These are phyloP conservation scores for Rhodotorula kratochvilovae DNA, from an alignment of 768 basidiomycete genomes.

Conservation along the genomic window DNA sequence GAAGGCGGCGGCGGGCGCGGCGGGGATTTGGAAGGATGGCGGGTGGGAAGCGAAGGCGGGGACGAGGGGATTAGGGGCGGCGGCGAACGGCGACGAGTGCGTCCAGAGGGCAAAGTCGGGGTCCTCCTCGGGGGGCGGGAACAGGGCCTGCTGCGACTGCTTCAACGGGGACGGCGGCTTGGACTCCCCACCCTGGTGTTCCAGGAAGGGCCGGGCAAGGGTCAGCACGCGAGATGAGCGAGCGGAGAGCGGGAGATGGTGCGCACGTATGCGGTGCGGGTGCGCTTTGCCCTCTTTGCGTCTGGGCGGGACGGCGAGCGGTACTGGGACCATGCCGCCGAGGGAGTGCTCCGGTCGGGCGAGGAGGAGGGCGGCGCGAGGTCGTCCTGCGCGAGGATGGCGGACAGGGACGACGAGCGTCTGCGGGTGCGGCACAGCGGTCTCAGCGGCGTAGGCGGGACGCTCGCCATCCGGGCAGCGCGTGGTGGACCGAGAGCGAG, in stretches of 20 bases:
- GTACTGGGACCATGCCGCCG: neutral
- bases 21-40: neutral
- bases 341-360: neutral
- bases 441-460: constrained; percentile 3
- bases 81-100: neutral
- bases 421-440: constrained; percentile 21
- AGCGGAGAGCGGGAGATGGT: neutral
- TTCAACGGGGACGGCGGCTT: constrained; percentile 13
- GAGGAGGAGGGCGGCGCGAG: neutral
- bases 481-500: too few relatives aligned
- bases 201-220: neutral
- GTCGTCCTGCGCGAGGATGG: neutral
- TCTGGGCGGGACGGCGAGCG: neutral
- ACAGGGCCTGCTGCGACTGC: neutral
- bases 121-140: neutral
- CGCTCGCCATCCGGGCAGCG: neutral
- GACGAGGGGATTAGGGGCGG: neutral
- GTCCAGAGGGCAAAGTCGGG: neutral
- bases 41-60: neutral
- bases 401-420: constrained; percentile 20
- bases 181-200: neutral
- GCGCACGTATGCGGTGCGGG: neutral
- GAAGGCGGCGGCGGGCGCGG: neutral
- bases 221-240: neutral
- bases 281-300: neutral